Conservation (phyloP, 1,284 basidiomycete genomes). For the Cerrena zonata region DNA sequence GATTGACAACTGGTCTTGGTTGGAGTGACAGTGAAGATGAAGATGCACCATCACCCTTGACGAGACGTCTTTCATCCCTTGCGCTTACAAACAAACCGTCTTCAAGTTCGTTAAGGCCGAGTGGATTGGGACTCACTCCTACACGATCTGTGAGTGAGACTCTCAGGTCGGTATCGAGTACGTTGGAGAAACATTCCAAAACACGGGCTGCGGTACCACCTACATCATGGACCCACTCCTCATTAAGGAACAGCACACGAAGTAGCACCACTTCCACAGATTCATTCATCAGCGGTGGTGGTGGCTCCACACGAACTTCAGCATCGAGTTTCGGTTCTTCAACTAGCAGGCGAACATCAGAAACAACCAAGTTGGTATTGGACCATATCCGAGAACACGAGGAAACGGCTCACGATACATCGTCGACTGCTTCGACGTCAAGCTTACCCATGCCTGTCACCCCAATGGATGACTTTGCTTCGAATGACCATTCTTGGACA, state of each 20-base stretch:
- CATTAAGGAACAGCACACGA: constrained; percentile 15
- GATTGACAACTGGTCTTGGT: constrained; percentile 73
- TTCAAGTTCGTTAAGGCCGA: constrained; percentile 25
- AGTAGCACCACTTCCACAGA: constrained; percentile 21
- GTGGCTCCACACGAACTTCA: constrained; percentile 12
- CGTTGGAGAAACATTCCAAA: constrained; percentile 10
- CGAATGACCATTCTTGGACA: neutral
- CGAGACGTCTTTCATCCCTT: constrained; percentile 54
- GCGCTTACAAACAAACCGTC: constrained; percentile 40
- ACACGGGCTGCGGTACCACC: constrained; percentile 19
- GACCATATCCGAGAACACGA: constrained; percentile 15
- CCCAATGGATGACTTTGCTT: constrained; percentile 3
- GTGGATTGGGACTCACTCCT: constrained; percentile 23
- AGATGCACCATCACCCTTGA: constrained; percentile 70
- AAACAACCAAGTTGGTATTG: constrained; percentile 1
- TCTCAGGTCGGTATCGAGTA: constrained; percentile 8
- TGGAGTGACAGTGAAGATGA: constrained; percentile 85
- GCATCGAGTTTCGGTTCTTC: constrained; percentile 17
- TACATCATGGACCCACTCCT: constrained; percentile 20
- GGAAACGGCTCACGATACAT: constrained; percentile 13
- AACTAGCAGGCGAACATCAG: constrained; percentile 7
- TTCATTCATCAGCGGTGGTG: constrained; percentile 8
- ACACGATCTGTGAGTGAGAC: constrained; percentile 28
- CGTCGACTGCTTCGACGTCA: constrained; percentile 9
- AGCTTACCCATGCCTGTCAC: constrained; percentile 11